Evolutionary conservation across 1,139 yeast genomes (phyloP).

Genomic region (Trichomonascaceae sp.): DNA sequence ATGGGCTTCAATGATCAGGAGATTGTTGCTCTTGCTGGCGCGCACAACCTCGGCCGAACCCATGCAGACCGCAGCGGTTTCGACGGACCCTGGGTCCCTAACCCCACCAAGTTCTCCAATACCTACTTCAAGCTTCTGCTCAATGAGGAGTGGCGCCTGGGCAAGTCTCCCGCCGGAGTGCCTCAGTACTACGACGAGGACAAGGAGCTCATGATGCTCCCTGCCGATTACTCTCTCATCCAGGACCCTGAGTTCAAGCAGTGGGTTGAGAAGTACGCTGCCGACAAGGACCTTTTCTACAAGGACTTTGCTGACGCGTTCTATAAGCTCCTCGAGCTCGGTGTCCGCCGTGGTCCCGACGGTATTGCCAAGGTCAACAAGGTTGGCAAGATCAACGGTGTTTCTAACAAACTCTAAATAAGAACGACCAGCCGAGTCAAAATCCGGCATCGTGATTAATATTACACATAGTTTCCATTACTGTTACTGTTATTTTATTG

Average conservation of each 20-base stretch:
- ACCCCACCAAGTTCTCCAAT: slow-evolving; percentile 56
- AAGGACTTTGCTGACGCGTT: slow-evolving; percentile 42
- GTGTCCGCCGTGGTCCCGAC: slow-evolving; percentile 29
- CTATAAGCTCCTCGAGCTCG: slow-evolving; percentile 45
- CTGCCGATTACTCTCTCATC: slow-evolving; percentile 46
- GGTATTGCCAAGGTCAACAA: slow-evolving; percentile 22
- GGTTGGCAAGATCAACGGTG: slow-evolving; percentile 7
- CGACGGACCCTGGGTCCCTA: slow-evolving; percentile 94
- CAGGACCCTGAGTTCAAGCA: slow-evolving; percentile 35
- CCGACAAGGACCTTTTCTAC: slow-evolving; percentile 38
- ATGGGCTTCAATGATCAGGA: slow-evolving; percentile 56
- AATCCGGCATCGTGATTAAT: no score
- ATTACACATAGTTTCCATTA: no score
- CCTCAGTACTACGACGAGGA: slow-evolving; percentile 69
- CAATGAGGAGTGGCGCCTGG: slow-evolving; percentile 62
- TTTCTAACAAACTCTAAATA: slow-evolving; percentile 3
- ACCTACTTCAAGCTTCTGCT: slow-evolving; percentile 51
- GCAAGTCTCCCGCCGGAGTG: slow-evolving; percentile 40
- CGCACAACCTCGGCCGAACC: slow-evolving; percentile 54
- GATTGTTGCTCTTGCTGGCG: slow-evolving; percentile 50
- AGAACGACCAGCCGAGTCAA: not conserved
- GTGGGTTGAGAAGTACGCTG: slow-evolving; percentile 43
- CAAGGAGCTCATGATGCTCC: slow-evolving; percentile 45
- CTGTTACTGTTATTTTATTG: no score
- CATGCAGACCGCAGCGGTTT: slow-evolving; percentile 50